These are phyloP conservation scores for Lachnellula arida DNA, from an alignment of 2,329 filamentous ascomycete species.

Conservation along the genomic window DNA sequence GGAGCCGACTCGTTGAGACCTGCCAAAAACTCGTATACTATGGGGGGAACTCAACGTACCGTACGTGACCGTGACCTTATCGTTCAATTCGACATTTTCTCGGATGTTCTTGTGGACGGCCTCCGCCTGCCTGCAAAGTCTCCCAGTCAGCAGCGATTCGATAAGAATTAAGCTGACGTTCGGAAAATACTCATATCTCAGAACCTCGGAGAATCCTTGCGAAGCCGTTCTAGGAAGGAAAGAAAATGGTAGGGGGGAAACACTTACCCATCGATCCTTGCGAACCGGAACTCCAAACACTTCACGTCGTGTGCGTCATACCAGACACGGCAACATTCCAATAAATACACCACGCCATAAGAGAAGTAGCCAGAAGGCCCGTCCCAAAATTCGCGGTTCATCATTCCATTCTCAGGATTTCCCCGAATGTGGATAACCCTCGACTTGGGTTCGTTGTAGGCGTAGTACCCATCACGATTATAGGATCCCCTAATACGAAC, in stretches of 20 bases:
- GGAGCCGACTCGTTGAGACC: no score
- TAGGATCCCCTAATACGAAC: background rate
- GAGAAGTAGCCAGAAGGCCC: background rate
- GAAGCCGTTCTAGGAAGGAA: no score
- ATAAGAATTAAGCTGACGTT: no score
- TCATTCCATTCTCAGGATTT: background rate
- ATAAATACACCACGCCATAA: slow-evolving; percentile 1
- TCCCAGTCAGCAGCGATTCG: no score
- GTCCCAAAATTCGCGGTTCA: background rate
- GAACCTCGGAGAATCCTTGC: no score
- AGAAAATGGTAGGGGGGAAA: no score
- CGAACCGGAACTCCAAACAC: slow-evolving; percentile 5
- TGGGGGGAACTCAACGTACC: no score
- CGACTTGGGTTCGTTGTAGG: background rate
- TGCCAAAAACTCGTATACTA: no score
- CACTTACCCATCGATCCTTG: slow-evolving; percentile 2
- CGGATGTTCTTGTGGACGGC: background rate
- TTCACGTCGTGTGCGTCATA: background rate
- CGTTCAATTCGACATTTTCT: background rate
- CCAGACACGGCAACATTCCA: background rate
- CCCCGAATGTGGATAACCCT: slow-evolving; percentile 1
- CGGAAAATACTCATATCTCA: no score
- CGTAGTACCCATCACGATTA: slow-evolving; percentile 4
- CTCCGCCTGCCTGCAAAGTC: background rate
- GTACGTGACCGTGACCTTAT: background rate